A percentile compares a stretch with the other conserved stretches of the same genome.
These are phyloP conservation scores for Chaetomiaceae sp. DNA, from an alignment of 2,329 filamentous ascomycete genomes.

Conservation along the genomic window DNA sequence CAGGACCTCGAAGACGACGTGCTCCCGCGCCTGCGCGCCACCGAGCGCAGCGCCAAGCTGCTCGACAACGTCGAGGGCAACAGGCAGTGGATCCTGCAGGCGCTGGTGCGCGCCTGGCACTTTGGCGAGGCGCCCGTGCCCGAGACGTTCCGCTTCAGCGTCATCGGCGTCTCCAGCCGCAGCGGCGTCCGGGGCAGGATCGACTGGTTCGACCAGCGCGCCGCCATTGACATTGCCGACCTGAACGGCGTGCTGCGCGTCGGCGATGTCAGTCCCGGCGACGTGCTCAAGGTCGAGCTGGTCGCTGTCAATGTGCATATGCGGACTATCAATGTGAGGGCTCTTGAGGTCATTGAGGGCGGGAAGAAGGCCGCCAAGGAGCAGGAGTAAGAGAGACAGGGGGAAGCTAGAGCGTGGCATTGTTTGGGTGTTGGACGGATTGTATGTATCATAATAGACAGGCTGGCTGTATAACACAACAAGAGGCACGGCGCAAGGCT, in stretches of 20 bases:
- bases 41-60: slow-evolving; percentile 46
- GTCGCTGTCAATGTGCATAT: slow-evolving; percentile 48
- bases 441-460: background rate
- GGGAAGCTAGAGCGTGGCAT: no score
- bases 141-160: slow-evolving; percentile 44
- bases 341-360: no score
- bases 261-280: slow-evolving; percentile 43
- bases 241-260: slow-evolving; percentile 36
- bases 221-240: slow-evolving; percentile 36
- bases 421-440: background rate
- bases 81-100: slow-evolving; percentile 53
- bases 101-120: slow-evolving; percentile 55
- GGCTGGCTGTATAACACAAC: no score
- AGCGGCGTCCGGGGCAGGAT: slow-evolving; percentile 38
- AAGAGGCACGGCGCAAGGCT: no score
- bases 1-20: slow-evolving; percentile 38
- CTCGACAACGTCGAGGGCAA: slow-evolving; percentile 41
- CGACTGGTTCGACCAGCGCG: slow-evolving; percentile 46
- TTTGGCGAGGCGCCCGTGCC: slow-evolving; percentile 46
- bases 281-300: slow-evolving; percentile 53
- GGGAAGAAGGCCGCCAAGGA: slow-evolving; percentile 25
- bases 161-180: slow-evolving; percentile 34
- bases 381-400: background rate
- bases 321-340: slow-evolving; percentile 43
- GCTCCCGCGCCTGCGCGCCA: slow-evolving; percentile 47